These are phyloP conservation scores for Gossypium schwendimanii DNA, from an alignment of 441 rosid genomes.

Conservation along the genomic window DNA sequence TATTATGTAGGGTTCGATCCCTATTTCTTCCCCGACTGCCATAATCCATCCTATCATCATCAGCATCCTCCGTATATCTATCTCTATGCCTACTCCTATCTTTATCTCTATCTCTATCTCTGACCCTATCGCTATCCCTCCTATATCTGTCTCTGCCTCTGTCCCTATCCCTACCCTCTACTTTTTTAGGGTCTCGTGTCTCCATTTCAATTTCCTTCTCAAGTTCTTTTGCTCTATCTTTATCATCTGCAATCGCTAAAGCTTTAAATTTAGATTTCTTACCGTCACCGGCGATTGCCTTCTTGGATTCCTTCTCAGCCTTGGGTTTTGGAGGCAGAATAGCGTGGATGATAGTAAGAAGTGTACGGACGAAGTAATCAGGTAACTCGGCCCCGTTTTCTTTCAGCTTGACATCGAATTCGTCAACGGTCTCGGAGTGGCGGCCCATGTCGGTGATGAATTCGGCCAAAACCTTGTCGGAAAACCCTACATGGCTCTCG, in stretches of 20 bases:
- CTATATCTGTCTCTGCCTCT: slow-evolving; percentile 22
- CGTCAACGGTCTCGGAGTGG: slow-evolving; percentile 34
- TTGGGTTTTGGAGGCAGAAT: slow-evolving; percentile 39
- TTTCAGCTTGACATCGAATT: slow-evolving; percentile 43
- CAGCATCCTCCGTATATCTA: slow-evolving; percentile 17
- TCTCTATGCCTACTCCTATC: slow-evolving; percentile 22
- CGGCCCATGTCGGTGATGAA: slow-evolving; percentile 62
- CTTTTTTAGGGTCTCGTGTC: slow-evolving; percentile 24
- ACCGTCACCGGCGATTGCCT: slow-evolving; percentile 11
- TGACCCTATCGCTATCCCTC: slow-evolving; percentile 14
- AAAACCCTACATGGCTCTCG: slow-evolving; percentile 62
- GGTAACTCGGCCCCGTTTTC: slow-evolving; percentile 53
- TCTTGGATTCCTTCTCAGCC: slow-evolving; percentile 15
- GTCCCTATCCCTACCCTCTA: slow-evolving; percentile 20
- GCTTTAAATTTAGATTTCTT: slow-evolving; percentile 42
- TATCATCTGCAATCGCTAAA: slow-evolving; percentile 54
- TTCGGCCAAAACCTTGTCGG: slow-evolving; percentile 62
- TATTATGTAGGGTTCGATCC: slow-evolving; percentile 20
- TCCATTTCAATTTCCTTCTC: slow-evolving; percentile 62
- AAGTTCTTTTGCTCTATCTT: slow-evolving; percentile 61
- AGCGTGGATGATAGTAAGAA: slow-evolving; percentile 48
- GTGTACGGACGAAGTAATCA: slow-evolving; percentile 50
- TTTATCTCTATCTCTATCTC: slow-evolving; percentile 26
- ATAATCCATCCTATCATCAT: slow-evolving; percentile 26
- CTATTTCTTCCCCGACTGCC: slow-evolving; percentile 23